phyloP scores from a whole-genome alignment of 1,284 basidiomycete genomes.

The Filobasidium uniguttulatum region DNA sequence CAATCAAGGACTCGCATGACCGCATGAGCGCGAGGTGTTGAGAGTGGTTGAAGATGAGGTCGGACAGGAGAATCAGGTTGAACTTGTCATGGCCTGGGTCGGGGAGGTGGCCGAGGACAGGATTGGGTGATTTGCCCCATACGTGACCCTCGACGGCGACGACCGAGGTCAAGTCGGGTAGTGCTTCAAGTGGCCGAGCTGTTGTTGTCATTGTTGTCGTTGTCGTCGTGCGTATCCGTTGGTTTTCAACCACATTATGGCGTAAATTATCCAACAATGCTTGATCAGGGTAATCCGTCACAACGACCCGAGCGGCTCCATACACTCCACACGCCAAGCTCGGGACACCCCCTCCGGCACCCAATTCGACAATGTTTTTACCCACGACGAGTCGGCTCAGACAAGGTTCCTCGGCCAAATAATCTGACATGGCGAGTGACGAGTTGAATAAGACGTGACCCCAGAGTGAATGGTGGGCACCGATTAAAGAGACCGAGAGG shows the following conservation, averaged over 20 bases:
- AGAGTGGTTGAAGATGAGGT: conserved; percentile 47
- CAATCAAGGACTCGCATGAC: conserved; percentile 9
- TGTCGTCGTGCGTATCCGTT: neutral
- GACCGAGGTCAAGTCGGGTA: no score
- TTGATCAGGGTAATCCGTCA: conserved; percentile 86
- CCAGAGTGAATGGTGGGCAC: conserved; percentile 74
- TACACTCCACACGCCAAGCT: conserved; percentile 57
- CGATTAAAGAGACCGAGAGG: conserved; percentile 61
- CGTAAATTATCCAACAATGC: conserved; percentile 63
- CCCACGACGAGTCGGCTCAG: conserved; percentile 36
- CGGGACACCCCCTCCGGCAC: conserved; percentile 82
- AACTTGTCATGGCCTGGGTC: conserved; percentile 36
- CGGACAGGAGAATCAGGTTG: conserved; percentile 76
- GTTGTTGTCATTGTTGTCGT: neutral
- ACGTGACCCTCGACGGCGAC: conserved; percentile 55
- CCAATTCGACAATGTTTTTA: conserved; percentile 65
- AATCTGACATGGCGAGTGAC: conserved; percentile 57
- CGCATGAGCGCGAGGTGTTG: conserved; percentile 20
- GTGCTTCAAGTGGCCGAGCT: neutral
- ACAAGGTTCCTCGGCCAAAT: conserved; percentile 38
- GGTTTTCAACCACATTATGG: conserved; percentile 45
- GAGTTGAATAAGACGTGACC: conserved; percentile 85
- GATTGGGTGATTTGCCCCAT: conserved; percentile 61
- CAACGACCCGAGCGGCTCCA: conserved; percentile 47
- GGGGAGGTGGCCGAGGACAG: conserved; percentile 42